Evolutionary conservation across 371 early-diverging fungal genomes (phyloP), one percentile per base, ranked within the genome.

Genomic region (Rhizopus sp.): DNA sequence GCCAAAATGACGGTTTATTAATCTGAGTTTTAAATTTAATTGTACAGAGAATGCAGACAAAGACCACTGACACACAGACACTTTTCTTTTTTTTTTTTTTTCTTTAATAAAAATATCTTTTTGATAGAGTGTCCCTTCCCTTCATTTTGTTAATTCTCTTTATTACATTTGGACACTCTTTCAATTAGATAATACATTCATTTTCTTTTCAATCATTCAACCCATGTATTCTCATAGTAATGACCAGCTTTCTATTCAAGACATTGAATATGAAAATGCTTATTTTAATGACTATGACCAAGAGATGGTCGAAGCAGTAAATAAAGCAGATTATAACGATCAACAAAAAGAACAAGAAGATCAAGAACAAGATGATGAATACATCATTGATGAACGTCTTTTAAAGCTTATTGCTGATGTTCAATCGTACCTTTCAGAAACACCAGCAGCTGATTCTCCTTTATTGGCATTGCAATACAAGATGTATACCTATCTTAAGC

Each of bases 401-500:
- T 56, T 75, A 7, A 62, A 67, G 23, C 45, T 77, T n/a, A 69
- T 77, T 37, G 68, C 73, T 7, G 77, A 73, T 49, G 77, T 77
- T 34, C 77, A 77, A 47, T 73, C 69, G 12, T 77, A 77, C 39
- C 59, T 77, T n/a, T 23, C 69, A 8, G 77, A 77, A 44, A 55
- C 68, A 10, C 59, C 69, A 8, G 51, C 23, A 8, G 38, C 62
- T 9, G 63, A 67, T 29, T 77, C 77, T 34, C 77, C 77, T 37
- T 49, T 77, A n/a, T 57, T 69, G 31, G 69, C 73, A 12, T 63
- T 77, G 10, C 77, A 77, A 59, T 77, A 77, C 56, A 77, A 77
- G 60, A 77, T 77, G 77, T 77, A 77, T 35, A 71, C 72, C 42
- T 77, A 77, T 50, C 65, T 77, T 33, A 77, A 69, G 44, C 77